Evolutionary conservation across 2,329 filamentous ascomycete genomes (phyloP).

Genomic region (Fusarium nelsonii): DNA sequence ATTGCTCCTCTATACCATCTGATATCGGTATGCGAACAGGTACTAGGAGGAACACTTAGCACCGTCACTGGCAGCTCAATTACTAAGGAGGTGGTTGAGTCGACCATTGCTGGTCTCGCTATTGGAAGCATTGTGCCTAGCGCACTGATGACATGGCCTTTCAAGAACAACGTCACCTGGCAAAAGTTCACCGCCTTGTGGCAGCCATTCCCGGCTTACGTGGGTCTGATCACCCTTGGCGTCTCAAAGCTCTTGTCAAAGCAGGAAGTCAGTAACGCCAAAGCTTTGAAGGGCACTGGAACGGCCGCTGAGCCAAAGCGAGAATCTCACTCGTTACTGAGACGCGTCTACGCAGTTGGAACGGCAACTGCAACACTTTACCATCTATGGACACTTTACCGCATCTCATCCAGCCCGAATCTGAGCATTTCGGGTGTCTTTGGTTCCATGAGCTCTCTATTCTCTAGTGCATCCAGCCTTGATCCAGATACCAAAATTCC

Average conservation of each 20-base stretch:
- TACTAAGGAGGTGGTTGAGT: background rate
- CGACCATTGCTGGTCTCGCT: accelerated
- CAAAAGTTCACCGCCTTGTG: background rate
- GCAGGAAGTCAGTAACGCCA: accelerated
- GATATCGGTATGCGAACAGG: background rate
- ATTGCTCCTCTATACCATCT: slow-evolving; percentile 9
- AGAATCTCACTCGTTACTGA: accelerated
- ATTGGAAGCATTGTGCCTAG: background rate
- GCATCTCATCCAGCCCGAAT: background rate
- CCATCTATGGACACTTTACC: background rate
- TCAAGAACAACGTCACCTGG: background rate
- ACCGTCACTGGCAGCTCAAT: background rate
- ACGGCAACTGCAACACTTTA: background rate
- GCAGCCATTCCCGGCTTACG: slow-evolving; percentile 8
- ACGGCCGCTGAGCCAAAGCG: accelerated
- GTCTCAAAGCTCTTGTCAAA: accelerated
- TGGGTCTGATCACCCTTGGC: background rate
- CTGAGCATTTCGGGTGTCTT: background rate
- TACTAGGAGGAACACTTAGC: accelerated
- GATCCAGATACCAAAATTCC: background rate
- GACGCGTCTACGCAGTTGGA: background rate
- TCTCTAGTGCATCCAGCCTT: background rate
- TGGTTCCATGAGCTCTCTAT: background rate
- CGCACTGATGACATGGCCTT: background rate
- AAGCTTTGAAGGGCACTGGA: accelerated